Conservation (phyloP, 2,329 filamentous ascomycete genomes). For the Fusarium xylarioides region DNA sequence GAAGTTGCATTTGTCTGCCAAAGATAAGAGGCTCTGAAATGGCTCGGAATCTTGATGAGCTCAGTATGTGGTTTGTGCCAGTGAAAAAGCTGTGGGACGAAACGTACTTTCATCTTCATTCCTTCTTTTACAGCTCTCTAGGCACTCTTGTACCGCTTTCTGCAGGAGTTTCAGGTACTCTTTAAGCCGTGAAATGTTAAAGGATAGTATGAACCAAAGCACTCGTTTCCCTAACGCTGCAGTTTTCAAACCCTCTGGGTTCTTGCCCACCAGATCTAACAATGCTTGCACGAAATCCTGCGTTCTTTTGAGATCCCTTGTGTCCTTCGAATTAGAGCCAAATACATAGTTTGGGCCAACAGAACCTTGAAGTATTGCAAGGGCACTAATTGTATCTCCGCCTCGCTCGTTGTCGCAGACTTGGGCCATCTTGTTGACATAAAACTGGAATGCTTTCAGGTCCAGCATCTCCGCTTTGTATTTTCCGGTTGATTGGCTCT, state of each 20-base stretch:
- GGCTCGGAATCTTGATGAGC: background rate
- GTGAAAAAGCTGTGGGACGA: background rate
- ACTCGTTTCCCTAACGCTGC: background rate
- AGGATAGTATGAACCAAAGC: background rate
- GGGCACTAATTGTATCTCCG: background rate
- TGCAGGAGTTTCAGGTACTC: background rate
- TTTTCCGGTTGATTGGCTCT: background rate
- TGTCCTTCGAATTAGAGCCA: background rate
- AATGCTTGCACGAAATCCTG: background rate
- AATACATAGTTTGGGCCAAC: background rate
- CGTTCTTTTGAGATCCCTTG: background rate
- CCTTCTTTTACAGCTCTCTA: background rate
- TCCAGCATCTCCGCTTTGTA: background rate
- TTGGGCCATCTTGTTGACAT: background rate
- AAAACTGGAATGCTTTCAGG: background rate
- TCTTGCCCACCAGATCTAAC: background rate
- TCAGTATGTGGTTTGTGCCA: background rate
- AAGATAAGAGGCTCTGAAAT: background rate
- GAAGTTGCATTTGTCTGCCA: background rate
- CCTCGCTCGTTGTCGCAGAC: background rate
- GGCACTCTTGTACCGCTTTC: background rate
- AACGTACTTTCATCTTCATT: background rate
- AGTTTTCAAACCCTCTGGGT: background rate
- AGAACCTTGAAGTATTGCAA: background rate
- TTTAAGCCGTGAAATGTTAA: background rate